Percentiles rank a stretch among this genome's conserved stretches.
Conservation (phyloP, 495 filamentous ascomycete genomes). For the Pyrenula massariospora region DNA sequence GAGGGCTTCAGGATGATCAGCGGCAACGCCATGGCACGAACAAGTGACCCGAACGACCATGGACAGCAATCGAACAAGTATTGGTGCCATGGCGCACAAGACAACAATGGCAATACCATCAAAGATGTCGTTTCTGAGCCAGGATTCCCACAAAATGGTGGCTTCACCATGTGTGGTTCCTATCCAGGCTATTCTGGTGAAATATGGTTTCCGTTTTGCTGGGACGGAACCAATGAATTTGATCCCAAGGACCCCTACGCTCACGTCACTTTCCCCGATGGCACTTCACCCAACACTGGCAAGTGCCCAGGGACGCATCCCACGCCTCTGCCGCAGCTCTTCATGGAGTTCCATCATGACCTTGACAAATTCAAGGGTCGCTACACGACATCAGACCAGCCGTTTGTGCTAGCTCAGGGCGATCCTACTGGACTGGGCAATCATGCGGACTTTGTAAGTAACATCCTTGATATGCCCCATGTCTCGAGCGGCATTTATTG, state of each 20-base stretch:
- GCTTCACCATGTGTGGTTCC: neutral
- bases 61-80: neutral
- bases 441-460: constrained; percentile 14
- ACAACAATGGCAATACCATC: neutral
- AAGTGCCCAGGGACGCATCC: neutral
- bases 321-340: neutral
- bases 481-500: neutral
- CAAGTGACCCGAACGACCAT: neutral
- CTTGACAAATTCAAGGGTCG: neutral
- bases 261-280: neutral
- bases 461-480: neutral
- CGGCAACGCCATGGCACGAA: neutral
- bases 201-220: neutral
- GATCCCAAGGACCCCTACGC: neutral
- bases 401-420: constrained; percentile 7
- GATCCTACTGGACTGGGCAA: constrained; percentile 17
- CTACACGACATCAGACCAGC: neutral
- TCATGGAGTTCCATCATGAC: neutral
- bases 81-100: neutral
- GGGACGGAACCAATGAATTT: neutral
- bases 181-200: neutral
- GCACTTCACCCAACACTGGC: neutral
- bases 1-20: neutral
- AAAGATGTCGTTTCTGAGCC: neutral
- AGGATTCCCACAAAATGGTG: neutral